A percentile compares a stretch with the other conserved stretches of the same genome.
phyloP scores from a whole-genome alignment of 805 yeast species.

The Monosporozyma solicola region DNA sequence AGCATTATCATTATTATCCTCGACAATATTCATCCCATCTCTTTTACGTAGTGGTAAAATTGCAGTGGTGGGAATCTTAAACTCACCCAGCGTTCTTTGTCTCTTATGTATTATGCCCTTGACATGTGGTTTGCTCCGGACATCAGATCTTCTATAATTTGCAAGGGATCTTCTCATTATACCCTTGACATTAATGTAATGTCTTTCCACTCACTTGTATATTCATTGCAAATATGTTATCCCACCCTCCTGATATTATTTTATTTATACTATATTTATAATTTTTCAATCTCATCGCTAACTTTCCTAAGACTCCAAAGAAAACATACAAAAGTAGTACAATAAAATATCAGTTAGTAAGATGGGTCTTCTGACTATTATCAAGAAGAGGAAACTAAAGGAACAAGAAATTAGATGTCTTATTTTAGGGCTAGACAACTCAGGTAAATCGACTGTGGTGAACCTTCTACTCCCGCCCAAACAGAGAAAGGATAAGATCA shows the following conservation, averaged over 20 bases:
- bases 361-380: slow-evolving; percentile 81
- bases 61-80: slow-evolving; percentile 18
- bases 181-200: background rate
- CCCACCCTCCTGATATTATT: too few relatives aligned
- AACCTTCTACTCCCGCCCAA: slow-evolving; percentile 38
- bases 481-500: slow-evolving; percentile 37
- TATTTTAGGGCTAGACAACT: slow-evolving; percentile 77
- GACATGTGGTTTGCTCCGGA: background rate
- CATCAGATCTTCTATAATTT: background rate
- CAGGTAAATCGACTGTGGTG: slow-evolving; percentile 86
- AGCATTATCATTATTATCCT: slow-evolving; percentile 9
- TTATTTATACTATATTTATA: background rate
- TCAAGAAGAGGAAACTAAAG: slow-evolving; percentile 72
- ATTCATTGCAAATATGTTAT: too few relatives aligned
- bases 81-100: slow-evolving; percentile 21
- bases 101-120: slow-evolving; percentile 2
- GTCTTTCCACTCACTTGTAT: too few relatives aligned
- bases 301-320: background rate
- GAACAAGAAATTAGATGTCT: slow-evolving; percentile 70
- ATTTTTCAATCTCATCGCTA: slow-evolving; percentile 1
- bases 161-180: background rate
- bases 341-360: background rate
- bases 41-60: slow-evolving; percentile 5
- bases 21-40: slow-evolving; percentile 9
- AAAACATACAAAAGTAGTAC: background rate